phyloP scores from a whole-genome alignment of 176 grass and related monocot species.

The Puya raimondii region DNA sequence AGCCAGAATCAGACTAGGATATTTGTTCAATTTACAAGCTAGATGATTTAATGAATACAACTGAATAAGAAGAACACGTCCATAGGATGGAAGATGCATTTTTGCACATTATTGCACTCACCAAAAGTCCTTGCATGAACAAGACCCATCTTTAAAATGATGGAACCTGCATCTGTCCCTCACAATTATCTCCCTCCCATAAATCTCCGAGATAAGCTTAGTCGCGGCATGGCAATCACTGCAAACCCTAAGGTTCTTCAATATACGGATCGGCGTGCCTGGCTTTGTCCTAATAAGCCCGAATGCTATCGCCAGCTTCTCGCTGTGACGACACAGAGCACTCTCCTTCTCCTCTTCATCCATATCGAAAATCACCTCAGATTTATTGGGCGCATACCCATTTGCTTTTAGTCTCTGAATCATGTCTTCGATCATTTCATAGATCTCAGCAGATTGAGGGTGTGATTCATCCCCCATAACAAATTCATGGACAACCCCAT shows the following conservation, averaged over 20 bases:
- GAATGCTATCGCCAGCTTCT: conserved; percentile 22
- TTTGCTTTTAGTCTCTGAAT: conserved; percentile 1
- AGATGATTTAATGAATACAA: too few relatives aligned
- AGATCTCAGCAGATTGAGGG: conserved; percentile 7
- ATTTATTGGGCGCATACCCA: conserved; percentile 10
- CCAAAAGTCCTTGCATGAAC: conserved; percentile 14
- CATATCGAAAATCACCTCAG: conserved; percentile 3
- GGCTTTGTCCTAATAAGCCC: conserved; percentile 4
- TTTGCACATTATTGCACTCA: neutral
- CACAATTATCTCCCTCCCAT: conserved; percentile 15
- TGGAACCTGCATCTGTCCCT: conserved; percentile 12
- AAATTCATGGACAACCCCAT: conserved; percentile 17
- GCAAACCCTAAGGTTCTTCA: conserved; percentile 24
- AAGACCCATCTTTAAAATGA: conserved; percentile 13
- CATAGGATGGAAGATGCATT: too few relatives aligned
- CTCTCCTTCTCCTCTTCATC: conserved; percentile 17
- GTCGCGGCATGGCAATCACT: conserved; percentile 8
- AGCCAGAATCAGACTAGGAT: too few relatives aligned
- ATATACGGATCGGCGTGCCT: conserved; percentile 9
- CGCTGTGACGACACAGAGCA: conserved; percentile 12
- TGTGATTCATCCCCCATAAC: conserved; percentile 10
- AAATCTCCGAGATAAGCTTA: conserved; percentile 9
- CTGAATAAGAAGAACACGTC: too few relatives aligned
- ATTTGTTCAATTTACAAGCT: too few relatives aligned
- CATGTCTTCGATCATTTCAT: conserved; percentile 11